These are phyloP conservation scores for Jamesozyma lodderae DNA, from an alignment of 805 yeast genomes.

Conservation along the genomic window DNA sequence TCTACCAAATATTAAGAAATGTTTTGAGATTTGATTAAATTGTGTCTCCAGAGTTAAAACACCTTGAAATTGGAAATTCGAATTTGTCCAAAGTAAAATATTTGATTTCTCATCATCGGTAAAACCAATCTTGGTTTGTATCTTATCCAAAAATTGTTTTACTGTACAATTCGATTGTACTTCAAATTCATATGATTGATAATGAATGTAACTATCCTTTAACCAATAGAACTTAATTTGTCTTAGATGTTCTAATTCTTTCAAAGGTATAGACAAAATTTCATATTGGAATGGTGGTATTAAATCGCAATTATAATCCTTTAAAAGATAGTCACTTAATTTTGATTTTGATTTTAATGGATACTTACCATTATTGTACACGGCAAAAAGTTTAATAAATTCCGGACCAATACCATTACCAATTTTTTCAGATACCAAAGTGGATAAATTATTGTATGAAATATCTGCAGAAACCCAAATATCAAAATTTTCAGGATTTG, in stretches of 20 bases:
- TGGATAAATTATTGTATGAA: conserved; percentile 50
- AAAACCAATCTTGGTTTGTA: conserved; percentile 47
- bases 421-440: conserved; percentile 50
- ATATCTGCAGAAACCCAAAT: conserved; percentile 63
- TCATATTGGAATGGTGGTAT: conserved; percentile 63
- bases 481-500: conserved; percentile 31
- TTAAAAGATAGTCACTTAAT: conserved; percentile 31
- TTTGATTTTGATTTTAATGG: conserved; percentile 34
- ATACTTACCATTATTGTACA: conserved; percentile 48
- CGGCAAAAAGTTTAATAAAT: conserved; percentile 56
- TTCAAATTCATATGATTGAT: conserved; percentile 56
- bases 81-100: conserved; percentile 49
- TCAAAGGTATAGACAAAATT: conserved; percentile 60
- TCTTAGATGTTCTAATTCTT: conserved; percentile 69
- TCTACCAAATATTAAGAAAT: conserved; percentile 38
- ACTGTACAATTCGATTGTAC: conserved; percentile 57
- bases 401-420: conserved; percentile 46
- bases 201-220: conserved; percentile 60
- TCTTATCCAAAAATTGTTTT: conserved; percentile 42
- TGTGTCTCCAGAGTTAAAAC: conserved; percentile 30
- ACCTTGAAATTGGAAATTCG: conserved; percentile 31
- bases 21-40: conserved; percentile 34
- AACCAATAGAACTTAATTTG: conserved; percentile 63
- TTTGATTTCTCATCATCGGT: conserved; percentile 38
- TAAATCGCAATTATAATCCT: conserved; percentile 28